Base-by-base conservation (phyloP, 2,329 filamentous ascomycete genomes). In the Diaporthe velutina region DNA sequence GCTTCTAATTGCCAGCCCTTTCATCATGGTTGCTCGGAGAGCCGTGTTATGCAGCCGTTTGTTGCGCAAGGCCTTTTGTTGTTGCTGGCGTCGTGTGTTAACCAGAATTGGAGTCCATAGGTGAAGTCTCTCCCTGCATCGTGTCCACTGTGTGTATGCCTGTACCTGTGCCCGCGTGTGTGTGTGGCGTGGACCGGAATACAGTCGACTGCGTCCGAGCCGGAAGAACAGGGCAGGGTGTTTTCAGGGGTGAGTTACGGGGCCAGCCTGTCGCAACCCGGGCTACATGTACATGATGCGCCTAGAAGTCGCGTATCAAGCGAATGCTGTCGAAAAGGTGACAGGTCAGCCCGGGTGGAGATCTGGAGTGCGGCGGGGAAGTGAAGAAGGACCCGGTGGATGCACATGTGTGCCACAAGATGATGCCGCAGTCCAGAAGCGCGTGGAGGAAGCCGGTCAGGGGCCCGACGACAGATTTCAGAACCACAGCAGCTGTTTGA, bases 321-420 rank as follows among this genome's bases (percentile, higher is more conserved):
- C 42, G 28, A 52, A 40, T 40, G 67, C 35, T 55, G 67, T 70
- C 50, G 42, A 45, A 64, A 38, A 74, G 40, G 33, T 75, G 74
- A 75, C 74, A 74, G 33, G 58, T 75, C 74, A 74, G 12, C n/a
- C n/a, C 64, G 33, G 64, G 58, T 75, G 73, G 73, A 73, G 74
- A 75, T 75, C 74, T 75, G 67, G 50, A 73, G 68, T 71, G 58
- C 71, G 50, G 57, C 74, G 71, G 74, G 60, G 58, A 75, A 61
- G 45, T 58, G 60, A 68, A 60, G 33, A 33, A 45, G 42, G 45
- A 50, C 40, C 58, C 64, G 57, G 57, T 66, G 57, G 66, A 55
- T 73, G 70, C 64, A 67, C n/a, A 30, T 52, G 64, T 68, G 64
- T 68, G 35, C 64, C 64, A 68, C 64, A 68, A 68, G 60, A 66